Percentiles rank a stretch among this genome's conserved stretches.
phyloP scores from a whole-genome alignment of 129 eudicot genomes.

The Gnaphalium uliginosum region DNA sequence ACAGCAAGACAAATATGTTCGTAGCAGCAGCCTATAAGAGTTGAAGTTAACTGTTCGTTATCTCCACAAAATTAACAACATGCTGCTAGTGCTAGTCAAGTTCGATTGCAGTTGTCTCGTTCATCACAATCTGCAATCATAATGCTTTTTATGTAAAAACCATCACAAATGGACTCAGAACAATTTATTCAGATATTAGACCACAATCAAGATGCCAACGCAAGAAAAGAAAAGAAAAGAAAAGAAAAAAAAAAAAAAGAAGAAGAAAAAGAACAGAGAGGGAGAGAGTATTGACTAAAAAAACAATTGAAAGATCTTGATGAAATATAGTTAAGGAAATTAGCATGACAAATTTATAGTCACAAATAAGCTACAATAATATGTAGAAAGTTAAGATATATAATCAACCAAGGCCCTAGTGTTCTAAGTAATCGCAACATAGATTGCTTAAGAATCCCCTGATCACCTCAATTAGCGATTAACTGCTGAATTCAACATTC shows the following conservation, averaged over 20 bases:
- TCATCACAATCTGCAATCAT: slow-evolving; percentile 63
- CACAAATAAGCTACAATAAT: slow-evolving; percentile 4
- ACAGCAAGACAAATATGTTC: background rate
- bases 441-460: background rate
- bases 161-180: background rate
- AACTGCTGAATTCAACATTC: background rate
- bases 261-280: background rate
- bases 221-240: no score
- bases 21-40: slow-evolving; percentile 22
- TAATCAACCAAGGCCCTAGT: slow-evolving; percentile 7
- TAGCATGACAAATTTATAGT: background rate
- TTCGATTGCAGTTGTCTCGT: slow-evolving; percentile 42
- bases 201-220: slow-evolving; percentile 4
- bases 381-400: background rate
- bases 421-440: background rate
- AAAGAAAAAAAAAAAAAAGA: no score
- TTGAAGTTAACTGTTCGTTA: background rate
- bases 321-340: background rate
- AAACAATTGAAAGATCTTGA: slow-evolving; percentile 1
- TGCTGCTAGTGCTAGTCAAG: slow-evolving; percentile 49
- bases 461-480: background rate
- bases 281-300: background rate
- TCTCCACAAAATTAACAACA: slow-evolving; percentile 11
- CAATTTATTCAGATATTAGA: background rate
- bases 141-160: slow-evolving; percentile 8